Conservation (phyloP, 108 stramenopile genomes). For the Stephanodiscus triporus region DNA sequence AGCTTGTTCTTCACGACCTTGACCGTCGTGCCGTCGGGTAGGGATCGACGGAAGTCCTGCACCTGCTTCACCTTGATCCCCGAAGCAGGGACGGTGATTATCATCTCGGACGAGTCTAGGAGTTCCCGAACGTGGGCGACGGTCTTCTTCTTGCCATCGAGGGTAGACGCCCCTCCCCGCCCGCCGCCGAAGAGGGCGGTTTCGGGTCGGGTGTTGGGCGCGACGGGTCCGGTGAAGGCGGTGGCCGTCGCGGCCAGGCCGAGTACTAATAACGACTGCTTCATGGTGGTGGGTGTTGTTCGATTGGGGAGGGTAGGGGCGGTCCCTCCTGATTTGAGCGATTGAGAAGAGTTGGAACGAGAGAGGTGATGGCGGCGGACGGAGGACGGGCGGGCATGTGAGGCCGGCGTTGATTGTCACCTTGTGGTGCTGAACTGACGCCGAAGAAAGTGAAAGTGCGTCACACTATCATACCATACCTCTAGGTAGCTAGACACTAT, state of each 20-base stretch:
- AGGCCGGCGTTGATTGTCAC: neutral
- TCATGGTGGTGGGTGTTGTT: constrained; percentile 34
- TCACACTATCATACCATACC: too few species aligned
- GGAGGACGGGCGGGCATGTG: neutral
- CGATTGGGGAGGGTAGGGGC: neutral
- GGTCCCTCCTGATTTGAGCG: too few species aligned
- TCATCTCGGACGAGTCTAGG: constrained; percentile 78
- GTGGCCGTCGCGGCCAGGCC: constrained; percentile 44
- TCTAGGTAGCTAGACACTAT: too few species aligned
- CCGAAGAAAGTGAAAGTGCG: neutral
- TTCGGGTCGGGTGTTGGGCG: constrained; percentile 32
- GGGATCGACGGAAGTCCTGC: constrained; percentile 71
- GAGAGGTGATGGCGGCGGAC: too few species aligned
- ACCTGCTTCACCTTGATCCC: constrained; percentile 70
- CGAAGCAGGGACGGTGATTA: constrained; percentile 81
- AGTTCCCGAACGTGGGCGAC: constrained; percentile 70
- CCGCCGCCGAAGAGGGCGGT: constrained; percentile 79
- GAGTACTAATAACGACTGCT: constrained; percentile 49
- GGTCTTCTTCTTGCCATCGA: constrained; percentile 74
- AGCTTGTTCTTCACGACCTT: constrained; percentile 92
- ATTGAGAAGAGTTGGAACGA: too few species aligned
- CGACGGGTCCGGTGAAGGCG: constrained; percentile 41
- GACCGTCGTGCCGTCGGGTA: constrained; percentile 86
- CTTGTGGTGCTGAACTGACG: neutral
- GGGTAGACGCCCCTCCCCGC: constrained; percentile 68